A percentile compares a stretch with the other conserved stretches of the same genome.
Evolutionary conservation across 202 grass and related monocot genomes (phyloP).

Genomic region (Panicum hallii): DNA sequence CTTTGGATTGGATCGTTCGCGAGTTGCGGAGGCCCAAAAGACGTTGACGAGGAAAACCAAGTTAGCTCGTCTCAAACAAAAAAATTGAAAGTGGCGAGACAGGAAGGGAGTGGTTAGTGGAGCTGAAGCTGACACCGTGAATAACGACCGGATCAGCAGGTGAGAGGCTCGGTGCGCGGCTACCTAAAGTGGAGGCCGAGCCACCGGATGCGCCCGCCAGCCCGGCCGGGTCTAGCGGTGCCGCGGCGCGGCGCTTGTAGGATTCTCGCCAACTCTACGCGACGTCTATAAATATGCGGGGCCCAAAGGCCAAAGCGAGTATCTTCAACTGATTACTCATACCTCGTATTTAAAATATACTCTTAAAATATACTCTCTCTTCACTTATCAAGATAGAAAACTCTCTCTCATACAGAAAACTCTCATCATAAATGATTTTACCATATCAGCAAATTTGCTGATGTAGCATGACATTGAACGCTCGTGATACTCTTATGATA

Average conservation of each 20-base stretch:
- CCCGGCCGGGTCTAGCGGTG: neutral
- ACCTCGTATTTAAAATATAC: too few species aligned
- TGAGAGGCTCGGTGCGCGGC: constrained; percentile 3
- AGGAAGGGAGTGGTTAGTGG: neutral
- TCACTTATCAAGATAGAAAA: too few species aligned
- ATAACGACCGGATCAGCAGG: neutral
- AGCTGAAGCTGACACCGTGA: constrained; percentile 30
- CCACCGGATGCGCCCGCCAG: constrained; percentile 29
- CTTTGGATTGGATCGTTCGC: too few species aligned
- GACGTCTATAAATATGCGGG: neutral
- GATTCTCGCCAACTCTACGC: constrained; percentile 46
- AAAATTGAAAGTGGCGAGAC: neutral
- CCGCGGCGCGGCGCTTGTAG: constrained; percentile 16
- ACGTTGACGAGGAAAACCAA: neutral
- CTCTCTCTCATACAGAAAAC: neutral
- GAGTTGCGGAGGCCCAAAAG: neutral
- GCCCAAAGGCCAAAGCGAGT: neutral
- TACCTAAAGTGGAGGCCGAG: constrained; percentile 44
- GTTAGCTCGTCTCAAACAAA: neutral
- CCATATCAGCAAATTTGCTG: too few species aligned
- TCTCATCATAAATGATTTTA: too few species aligned
- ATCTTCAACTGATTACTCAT: too few species aligned
- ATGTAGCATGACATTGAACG: too few species aligned
- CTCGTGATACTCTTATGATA: too few species aligned
- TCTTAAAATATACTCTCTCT: too few species aligned